These are phyloP conservation scores for Daldinia childiae DNA, from an alignment of 495 filamentous ascomycete genomes.

Conservation along the genomic window DNA sequence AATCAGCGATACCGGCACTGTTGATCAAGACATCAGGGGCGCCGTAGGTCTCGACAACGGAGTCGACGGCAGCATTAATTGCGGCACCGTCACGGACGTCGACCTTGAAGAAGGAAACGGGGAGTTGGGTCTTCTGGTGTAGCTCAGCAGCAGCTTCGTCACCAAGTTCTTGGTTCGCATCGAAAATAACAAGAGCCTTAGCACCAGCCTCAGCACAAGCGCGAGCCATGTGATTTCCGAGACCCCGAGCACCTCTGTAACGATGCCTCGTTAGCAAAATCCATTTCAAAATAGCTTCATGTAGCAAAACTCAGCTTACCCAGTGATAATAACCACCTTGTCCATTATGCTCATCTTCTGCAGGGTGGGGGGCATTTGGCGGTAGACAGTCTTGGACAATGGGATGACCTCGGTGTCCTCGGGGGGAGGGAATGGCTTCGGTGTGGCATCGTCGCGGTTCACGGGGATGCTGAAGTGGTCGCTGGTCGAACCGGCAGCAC, in stretches of 20 bases:
- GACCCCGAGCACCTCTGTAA: slow-evolving; percentile 74
- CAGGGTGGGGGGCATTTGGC: slow-evolving; percentile 65
- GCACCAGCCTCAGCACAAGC: slow-evolving; percentile 77
- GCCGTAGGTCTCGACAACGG: slow-evolving; percentile 68
- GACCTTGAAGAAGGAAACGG: slow-evolving; percentile 78
- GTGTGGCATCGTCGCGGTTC: slow-evolving; percentile 62
- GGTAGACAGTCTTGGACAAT: slow-evolving; percentile 55
- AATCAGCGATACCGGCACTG: slow-evolving; percentile 84
- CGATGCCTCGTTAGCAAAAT: slow-evolving; percentile 32
- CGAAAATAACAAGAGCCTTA: slow-evolving; percentile 77
- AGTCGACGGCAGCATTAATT: slow-evolving; percentile 68
- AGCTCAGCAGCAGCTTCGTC: slow-evolving; percentile 72
- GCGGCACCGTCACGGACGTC: slow-evolving; percentile 75
- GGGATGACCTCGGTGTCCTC: slow-evolving; percentile 52
- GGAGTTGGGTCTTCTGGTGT: slow-evolving; percentile 71
- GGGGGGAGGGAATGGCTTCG: slow-evolving; percentile 47
- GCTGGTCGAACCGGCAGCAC: slow-evolving; percentile 56
- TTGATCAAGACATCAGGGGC: slow-evolving; percentile 79
- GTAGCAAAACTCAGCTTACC: slow-evolving; percentile 58
- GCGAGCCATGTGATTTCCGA: slow-evolving; percentile 80
- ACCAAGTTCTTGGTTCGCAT: slow-evolving; percentile 77
- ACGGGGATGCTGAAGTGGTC: slow-evolving; percentile 82
- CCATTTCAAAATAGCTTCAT: slow-evolving; percentile 5
- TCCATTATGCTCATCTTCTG: slow-evolving; percentile 70
- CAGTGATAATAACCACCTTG: slow-evolving; percentile 77